Base-by-base conservation (phyloP, 2,329 filamentous ascomycete genomes). In the Fusarium sp. region DNA sequence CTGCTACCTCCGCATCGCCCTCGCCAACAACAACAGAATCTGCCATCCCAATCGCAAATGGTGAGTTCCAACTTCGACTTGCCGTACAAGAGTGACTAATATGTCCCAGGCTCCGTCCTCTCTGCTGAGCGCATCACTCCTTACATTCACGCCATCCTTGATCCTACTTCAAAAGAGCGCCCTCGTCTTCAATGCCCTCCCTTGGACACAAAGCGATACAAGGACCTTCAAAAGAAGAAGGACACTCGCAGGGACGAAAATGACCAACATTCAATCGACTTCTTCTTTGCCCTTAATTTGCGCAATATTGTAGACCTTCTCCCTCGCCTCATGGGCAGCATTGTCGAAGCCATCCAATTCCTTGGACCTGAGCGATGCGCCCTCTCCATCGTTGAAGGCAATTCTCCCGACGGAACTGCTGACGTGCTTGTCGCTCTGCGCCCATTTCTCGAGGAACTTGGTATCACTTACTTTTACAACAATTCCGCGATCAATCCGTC, bases 281-380 rank as follows among this genome's bases (percentile, higher is more conserved):
- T 86, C 76, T 87, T 87, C 76, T 88, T 90, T 69, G 87, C 87
- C 1, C 79, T 90, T n/a, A 82, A 90, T 71, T 78, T 90, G n/a
- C 82, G 85, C 41, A 77, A 89, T 58, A 82, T 82, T 61, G 72
- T 83, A 10, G 58, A 76, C 6, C 74, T 89, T 3, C 83, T 90
- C 14, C 85, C 87, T 6, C 83, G 85, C 3, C 81, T 90, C 7
- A 75, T 90, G 36, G 85, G 87, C 13, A 86, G 85, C 47, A 80
- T 90, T 35, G 72, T 90, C 45, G 85, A 89, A 73, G 80, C 81
- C 2, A 84, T 88, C 11, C 79, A 77, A 7, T 88, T 86, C 70
- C 82, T 90, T 1, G 87, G 88, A 5, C 84, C 86, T 0, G 70
- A 83, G 15, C 81, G 82, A 64, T 90, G 87, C 74, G 85, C 83